A percentile compares a stretch with the other conserved stretches of the same genome.
Conservation (phyloP, 2,329 filamentous ascomycete species). For the Arthrobotrys iridis region DNA sequence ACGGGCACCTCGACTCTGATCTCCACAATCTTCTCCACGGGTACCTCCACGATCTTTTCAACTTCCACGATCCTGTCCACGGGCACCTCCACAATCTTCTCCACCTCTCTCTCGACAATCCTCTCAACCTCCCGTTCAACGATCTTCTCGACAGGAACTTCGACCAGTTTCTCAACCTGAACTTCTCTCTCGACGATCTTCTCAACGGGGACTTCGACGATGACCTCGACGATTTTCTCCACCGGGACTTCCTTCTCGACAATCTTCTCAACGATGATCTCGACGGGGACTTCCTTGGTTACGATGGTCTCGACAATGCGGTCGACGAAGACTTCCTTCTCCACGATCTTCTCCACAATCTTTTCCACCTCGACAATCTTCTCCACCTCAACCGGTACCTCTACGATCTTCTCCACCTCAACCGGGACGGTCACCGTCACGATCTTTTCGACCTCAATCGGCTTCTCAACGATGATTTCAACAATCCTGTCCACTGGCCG, state of each 20-base stretch:
- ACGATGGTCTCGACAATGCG: conserved; percentile 37
- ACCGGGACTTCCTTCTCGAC: conserved; percentile 34
- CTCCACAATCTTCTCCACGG: conserved; percentile 35
- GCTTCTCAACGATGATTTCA: neutral
- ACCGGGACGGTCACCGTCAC: neutral
- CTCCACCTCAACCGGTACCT: conserved; percentile 19
- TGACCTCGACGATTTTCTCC: conserved; percentile 45
- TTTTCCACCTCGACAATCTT: conserved; percentile 12
- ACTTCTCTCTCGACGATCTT: conserved; percentile 30
- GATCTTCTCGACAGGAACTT: conserved; percentile 43
- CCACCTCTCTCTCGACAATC: conserved; percentile 38
- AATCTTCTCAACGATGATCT: conserved; percentile 36
- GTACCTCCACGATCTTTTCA: conserved; percentile 22
- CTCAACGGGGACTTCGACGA: conserved; percentile 39
- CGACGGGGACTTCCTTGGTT: conserved; percentile 37
- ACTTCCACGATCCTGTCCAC: conserved; percentile 32
- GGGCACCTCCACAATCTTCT: conserved; percentile 37
- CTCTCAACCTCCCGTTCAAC: conserved; percentile 40
- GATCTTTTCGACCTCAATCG: neutral
- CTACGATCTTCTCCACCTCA: conserved; percentile 12
- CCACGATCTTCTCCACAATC: conserved; percentile 26
- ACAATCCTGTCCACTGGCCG: neutral
- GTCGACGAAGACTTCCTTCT: conserved; percentile 41
- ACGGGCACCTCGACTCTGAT: conserved; percentile 26
- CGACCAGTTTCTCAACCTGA: conserved; percentile 27